Evolutionary conservation across 495 filamentous ascomycete genomes (phyloP).

Genomic region (Copromyces sp.): DNA sequence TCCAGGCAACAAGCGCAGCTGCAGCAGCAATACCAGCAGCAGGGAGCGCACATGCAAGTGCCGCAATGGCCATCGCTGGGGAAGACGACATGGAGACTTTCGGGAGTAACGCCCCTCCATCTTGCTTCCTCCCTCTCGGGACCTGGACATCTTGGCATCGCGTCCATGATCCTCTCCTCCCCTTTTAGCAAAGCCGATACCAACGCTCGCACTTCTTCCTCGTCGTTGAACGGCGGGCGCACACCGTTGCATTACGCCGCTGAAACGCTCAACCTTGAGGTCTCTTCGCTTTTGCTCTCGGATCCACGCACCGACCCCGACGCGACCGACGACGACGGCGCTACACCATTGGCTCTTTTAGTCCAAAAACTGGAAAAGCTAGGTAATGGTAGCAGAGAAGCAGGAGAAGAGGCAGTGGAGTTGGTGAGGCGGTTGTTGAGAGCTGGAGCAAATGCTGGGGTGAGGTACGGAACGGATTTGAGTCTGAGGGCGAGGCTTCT

Average conservation of each 20-base stretch:
- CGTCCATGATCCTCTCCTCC: not conserved
- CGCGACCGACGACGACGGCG: not conserved
- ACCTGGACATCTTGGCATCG: not conserved
- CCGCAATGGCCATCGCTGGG: not conserved
- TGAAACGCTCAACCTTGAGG: not conserved
- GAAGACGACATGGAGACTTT: not conserved
- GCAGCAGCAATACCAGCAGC: not conserved
- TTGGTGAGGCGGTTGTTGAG: conserved; percentile 1
- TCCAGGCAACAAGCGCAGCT: no score
- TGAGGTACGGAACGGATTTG: not conserved
- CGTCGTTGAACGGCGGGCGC: not conserved
- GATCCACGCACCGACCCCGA: conserved; percentile 5
- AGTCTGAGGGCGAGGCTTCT: not conserved
- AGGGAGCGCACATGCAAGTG: not conserved
- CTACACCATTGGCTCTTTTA: conserved; percentile 2
- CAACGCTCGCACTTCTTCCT: not conserved
- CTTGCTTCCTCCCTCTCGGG: not conserved
- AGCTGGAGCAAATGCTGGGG: conserved; percentile 1
- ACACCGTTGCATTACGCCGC: conserved; percentile 15
- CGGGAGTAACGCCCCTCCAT: not conserved
- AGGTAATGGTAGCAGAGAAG: not conserved
- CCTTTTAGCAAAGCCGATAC: not conserved
- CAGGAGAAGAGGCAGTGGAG: not conserved
- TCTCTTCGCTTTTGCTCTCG: not conserved
- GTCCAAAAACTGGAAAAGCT: not conserved